Percentiles rank a stretch among this genome's conserved stretches.
phyloP scores from a whole-genome alignment of 129 eudicot genomes.

The Chrysanthemum lavandulifolium region DNA sequence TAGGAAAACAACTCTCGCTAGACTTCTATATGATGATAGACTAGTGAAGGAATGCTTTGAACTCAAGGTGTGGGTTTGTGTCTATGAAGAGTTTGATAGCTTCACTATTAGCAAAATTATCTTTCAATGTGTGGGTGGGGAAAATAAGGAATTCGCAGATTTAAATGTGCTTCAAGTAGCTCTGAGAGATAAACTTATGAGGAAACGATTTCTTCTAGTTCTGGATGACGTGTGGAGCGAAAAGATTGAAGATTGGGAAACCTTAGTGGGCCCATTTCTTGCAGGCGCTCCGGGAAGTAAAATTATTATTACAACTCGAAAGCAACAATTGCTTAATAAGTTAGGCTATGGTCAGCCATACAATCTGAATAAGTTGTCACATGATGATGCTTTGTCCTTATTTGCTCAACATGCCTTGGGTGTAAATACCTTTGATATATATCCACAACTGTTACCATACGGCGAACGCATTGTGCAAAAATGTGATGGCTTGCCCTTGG shows the following conservation, averaged over 20 bases:
- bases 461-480: constrained; percentile 1
- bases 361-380: constrained; percentile 19
- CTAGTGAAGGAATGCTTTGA: neutral
- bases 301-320: constrained; percentile 8
- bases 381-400: neutral
- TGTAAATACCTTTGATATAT: neutral
- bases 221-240: constrained; percentile 46
- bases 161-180: constrained; percentile 32
- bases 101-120: constrained; percentile 23
- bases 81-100: constrained; percentile 33
- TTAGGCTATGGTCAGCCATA: neutral
- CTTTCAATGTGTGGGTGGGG: constrained; percentile 19
- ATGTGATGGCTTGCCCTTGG: neutral
- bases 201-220: constrained; percentile 37
- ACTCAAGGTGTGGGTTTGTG: constrained; percentile 20
- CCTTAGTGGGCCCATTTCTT: constrained; percentile 27
- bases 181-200: constrained; percentile 11
- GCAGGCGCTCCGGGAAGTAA: neutral
- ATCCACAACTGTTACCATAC: neutral
- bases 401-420: constrained; percentile 4
- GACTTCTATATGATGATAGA: neutral
- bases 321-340: neutral
- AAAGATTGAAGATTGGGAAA: constrained; percentile 28
- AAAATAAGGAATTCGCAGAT: constrained; percentile 12
- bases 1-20: constrained; percentile 19